phyloP scores from a whole-genome alignment of 352 stramenopile genomes.

The Elongisporangium senticosum region DNA sequence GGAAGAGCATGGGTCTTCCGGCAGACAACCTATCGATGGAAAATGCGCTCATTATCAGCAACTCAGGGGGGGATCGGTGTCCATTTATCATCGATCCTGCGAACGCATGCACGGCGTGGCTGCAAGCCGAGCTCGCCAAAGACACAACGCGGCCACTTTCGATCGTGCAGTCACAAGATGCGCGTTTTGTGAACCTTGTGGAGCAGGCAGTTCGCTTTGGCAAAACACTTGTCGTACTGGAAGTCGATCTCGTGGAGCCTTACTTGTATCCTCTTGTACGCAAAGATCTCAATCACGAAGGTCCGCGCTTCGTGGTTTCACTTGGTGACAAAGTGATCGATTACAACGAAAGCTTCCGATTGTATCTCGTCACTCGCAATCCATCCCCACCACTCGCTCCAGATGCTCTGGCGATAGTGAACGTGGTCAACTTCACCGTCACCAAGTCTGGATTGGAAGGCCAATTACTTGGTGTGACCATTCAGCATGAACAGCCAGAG shows the following conservation, averaged over 20 bases:
- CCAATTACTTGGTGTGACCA: conserved; percentile 91
- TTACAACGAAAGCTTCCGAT: conserved; percentile 93
- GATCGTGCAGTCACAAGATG: conserved; percentile 80
- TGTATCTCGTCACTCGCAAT: conserved; percentile 91
- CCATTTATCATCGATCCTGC: conserved; percentile 95
- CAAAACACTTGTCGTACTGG: conserved; percentile 92
- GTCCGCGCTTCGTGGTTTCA: conserved; percentile 87
- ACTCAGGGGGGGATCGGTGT: conserved; percentile 67
- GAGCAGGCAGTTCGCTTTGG: conserved; percentile 94
- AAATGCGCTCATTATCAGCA: conserved; percentile 89
- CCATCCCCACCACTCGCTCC: conserved; percentile 84
- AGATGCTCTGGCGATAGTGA: conserved; percentile 87
- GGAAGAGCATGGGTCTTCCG: conserved; percentile 90
- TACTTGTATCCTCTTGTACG: conserved; percentile 91
- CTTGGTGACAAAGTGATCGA: conserved; percentile 92
- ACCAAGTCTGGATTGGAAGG: conserved; percentile 91
- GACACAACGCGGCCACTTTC: conserved; percentile 84
- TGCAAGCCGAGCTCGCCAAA: conserved; percentile 86
- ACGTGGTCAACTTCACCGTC: conserved; percentile 94
- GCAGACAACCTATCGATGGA: conserved; percentile 92
- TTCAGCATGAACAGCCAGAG: conserved; percentile 93
- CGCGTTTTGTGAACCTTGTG: conserved; percentile 88
- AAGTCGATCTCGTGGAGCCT: conserved; percentile 90
- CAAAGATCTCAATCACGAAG: conserved; percentile 88
- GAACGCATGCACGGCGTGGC: conserved; percentile 82